Conservation (phyloP, 2,329 filamentous ascomycete species). For the Catunica adiposa region DNA sequence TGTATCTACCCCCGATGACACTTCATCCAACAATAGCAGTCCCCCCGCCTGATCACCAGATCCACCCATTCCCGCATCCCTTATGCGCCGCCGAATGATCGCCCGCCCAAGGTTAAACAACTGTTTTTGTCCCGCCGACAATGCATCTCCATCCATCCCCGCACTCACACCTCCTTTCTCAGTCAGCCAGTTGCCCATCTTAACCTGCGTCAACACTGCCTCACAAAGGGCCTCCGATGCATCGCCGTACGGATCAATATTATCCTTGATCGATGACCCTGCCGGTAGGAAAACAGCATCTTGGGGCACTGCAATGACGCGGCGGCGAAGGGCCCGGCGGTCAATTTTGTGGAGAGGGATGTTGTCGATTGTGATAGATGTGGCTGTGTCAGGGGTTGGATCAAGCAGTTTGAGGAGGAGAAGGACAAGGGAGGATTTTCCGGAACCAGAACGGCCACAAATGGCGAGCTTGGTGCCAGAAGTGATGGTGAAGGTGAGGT, state of each 20-base stretch:
- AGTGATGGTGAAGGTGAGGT: slow-evolving; percentile 19
- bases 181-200: slow-evolving; percentile 21
- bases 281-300: slow-evolving; percentile 35
- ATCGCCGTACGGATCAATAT: slow-evolving; percentile 26
- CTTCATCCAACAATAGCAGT: slow-evolving; percentile 27
- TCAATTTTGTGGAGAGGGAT: slow-evolving; percentile 24
- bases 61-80: neutral
- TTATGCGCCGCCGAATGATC: slow-evolving; percentile 21
- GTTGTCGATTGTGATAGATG: slow-evolving; percentile 28
- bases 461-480: slow-evolving; percentile 23
- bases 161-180: slow-evolving; percentile 20
- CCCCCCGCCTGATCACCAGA: slow-evolving; percentile 15
- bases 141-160: slow-evolving; percentile 29
- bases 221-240: slow-evolving; percentile 22
- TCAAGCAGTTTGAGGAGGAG: slow-evolving; percentile 27
- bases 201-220: slow-evolving; percentile 23
- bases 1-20: slow-evolving; percentile 27
- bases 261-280: slow-evolving; percentile 24
- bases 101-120: slow-evolving; percentile 47
- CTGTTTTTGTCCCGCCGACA: slow-evolving; percentile 45
- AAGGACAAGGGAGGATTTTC: slow-evolving; percentile 29
- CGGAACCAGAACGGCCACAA: slow-evolving; percentile 25
- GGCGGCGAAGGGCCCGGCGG: slow-evolving; percentile 27
- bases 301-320: slow-evolving; percentile 36
- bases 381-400: slow-evolving; percentile 18